Conservation (phyloP, 2,329 filamentous ascomycete species). For the Penicillium paneum region DNA sequence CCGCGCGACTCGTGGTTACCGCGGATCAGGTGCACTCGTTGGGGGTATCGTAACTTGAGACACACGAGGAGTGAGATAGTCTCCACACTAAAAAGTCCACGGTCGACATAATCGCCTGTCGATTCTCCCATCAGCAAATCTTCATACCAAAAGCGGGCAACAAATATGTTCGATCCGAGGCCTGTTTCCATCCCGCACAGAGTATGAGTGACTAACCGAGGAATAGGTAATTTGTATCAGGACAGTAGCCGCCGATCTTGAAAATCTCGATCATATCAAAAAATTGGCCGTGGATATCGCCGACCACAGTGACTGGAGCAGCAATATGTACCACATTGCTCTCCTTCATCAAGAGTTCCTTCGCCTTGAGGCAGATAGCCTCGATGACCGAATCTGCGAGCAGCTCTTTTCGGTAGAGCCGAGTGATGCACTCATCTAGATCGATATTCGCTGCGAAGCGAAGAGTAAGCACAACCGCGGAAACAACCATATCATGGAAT, state of each 20-base stretch:
- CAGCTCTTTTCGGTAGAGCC: slow-evolving; percentile 94
- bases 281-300: slow-evolving; percentile 98
- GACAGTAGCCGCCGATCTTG: slow-evolving; percentile 94
- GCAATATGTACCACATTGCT: slow-evolving; percentile 98
- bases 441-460: slow-evolving; percentile 78
- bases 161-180: background rate
- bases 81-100: slow-evolving; percentile 97
- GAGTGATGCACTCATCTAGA: slow-evolving; percentile 95
- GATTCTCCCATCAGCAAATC: slow-evolving; percentile 7
- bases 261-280: slow-evolving; percentile 99
- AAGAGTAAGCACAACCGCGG: slow-evolving; percentile 8
- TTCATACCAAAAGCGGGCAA: background rate
- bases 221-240: slow-evolving; percentile 97
- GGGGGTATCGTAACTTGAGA: slow-evolving; percentile 92
- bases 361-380: slow-evolving; percentile 98
- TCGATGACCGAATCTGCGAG: slow-evolving; percentile 97
- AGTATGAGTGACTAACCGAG: slow-evolving; percentile 61
- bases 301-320: slow-evolving; percentile 93
- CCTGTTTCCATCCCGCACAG: background rate
- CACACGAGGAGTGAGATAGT: slow-evolving; percentile 97
- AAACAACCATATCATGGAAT: background rate
- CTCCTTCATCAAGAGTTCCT: slow-evolving; percentile 98
- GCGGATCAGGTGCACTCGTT: slow-evolving; percentile 91
- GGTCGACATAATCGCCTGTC: slow-evolving; percentile 92
- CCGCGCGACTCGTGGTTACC: slow-evolving; percentile 97